Evolutionary conservation across 1,284 basidiomycete species (phyloP).

Genomic region (Sanghuangporus baumii): DNA sequence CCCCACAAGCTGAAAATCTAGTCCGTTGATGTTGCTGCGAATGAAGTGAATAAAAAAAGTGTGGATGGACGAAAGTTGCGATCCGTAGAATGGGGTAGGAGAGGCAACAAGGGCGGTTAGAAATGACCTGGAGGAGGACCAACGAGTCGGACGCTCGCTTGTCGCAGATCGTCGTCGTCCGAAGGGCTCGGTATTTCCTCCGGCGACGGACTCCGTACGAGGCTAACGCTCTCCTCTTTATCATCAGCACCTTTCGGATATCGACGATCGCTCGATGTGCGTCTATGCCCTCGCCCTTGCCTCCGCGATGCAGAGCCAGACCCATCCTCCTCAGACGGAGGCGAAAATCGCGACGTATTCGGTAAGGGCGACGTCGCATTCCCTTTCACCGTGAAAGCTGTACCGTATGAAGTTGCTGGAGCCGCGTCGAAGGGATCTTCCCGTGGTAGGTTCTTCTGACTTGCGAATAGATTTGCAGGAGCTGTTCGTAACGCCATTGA

Average conservation of each 20-base stretch:
- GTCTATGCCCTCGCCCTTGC: slow-evolving; percentile 16
- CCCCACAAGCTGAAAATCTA: background rate
- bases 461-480: slow-evolving; percentile 18
- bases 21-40: background rate
- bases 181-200: slow-evolving; percentile 8
- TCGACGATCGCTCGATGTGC: slow-evolving; percentile 23
- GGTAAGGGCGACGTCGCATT: slow-evolving; percentile 8
- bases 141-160: slow-evolving; percentile 16
- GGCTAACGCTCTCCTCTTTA: slow-evolving; percentile 34
- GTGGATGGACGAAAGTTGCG: background rate
- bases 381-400: slow-evolving; percentile 21
- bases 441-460: slow-evolving; percentile 22
- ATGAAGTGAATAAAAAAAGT: background rate
- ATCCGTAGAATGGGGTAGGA: background rate
- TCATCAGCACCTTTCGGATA: slow-evolving; percentile 34
- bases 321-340: slow-evolving; percentile 21
- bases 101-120: background rate
- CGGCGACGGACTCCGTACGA: slow-evolving; percentile 26
- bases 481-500: slow-evolving; percentile 9
- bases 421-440: slow-evolving; percentile 28
- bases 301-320: background rate
- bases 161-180: slow-evolving; percentile 1
- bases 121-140: slow-evolving; percentile 14
- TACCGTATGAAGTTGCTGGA: slow-evolving; percentile 27
- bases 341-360: slow-evolving; percentile 11